These are phyloP conservation scores for Saksenaea vasiformis DNA, from an alignment of 371 early-diverging fungal genomes.

Conservation along the genomic window DNA sequence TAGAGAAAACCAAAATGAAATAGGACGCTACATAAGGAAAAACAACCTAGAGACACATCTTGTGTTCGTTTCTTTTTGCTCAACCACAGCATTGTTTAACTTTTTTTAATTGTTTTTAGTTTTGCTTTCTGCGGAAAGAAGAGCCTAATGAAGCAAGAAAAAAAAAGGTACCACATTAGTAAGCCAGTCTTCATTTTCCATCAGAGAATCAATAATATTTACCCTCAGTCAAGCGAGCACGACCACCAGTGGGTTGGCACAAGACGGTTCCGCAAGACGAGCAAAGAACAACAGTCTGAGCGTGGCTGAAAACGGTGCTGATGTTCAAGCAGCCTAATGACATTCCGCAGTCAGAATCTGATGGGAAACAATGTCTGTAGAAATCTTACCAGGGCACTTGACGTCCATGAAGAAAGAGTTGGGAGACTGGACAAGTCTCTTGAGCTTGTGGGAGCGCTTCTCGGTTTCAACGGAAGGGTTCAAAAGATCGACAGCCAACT, in stretches of 20 bases:
- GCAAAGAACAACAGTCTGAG: slow-evolving; percentile 98
- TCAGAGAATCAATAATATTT: background rate
- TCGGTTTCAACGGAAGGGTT: slow-evolving; percentile 96
- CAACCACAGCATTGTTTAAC: background rate
- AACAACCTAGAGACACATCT: background rate
- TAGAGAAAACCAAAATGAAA: background rate
- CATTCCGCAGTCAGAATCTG: background rate
- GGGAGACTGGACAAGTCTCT: slow-evolving; percentile 98
- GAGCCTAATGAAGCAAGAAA: slow-evolving; percentile 14
- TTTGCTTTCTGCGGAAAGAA: slow-evolving; percentile 59
- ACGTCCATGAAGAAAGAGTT: slow-evolving; percentile 99
- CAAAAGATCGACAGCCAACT: slow-evolving; percentile 98
- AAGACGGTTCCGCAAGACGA: slow-evolving; percentile 94
- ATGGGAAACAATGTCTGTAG: background rate
- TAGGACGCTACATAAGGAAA: background rate
- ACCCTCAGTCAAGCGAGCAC: slow-evolving; percentile 94
- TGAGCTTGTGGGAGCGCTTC: slow-evolving; percentile 97
- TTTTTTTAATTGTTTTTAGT: slow-evolving; percentile 34
- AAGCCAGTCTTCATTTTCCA: background rate
- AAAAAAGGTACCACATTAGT: background rate
- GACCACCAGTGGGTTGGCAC: slow-evolving; percentile 99
- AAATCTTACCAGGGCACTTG: slow-evolving; percentile 90
- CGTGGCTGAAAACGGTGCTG: slow-evolving; percentile 98
- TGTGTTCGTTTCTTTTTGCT: background rate
- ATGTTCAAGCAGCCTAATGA: slow-evolving; percentile 89